Evolutionary conservation across 2,329 filamentous ascomycete genomes (phyloP).

Genomic region (Erysiphe neolycopersici): DNA sequence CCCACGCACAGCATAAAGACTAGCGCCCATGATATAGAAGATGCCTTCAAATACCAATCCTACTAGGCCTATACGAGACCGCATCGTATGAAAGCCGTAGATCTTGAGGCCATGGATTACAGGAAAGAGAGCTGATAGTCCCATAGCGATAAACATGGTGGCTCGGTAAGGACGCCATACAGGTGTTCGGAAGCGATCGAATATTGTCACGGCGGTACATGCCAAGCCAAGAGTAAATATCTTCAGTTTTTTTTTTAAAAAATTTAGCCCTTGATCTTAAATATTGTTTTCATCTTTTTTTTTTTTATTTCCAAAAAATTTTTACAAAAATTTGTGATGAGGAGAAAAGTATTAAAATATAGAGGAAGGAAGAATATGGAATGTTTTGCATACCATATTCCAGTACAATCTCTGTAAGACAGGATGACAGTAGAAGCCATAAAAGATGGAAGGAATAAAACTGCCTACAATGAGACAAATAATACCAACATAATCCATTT

Average conservation of each 20-base stretch:
- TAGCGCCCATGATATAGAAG: constrained; percentile 66
- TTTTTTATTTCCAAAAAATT: too few species aligned
- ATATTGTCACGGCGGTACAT: constrained; percentile 50
- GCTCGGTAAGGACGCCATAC: constrained; percentile 65
- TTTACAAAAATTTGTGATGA: too few species aligned
- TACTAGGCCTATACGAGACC: constrained; percentile 48
- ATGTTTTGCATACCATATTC: constrained; percentile 32
- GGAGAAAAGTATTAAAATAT: too few species aligned
- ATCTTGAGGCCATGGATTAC: constrained; percentile 47
- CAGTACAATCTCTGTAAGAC: constrained; percentile 44
- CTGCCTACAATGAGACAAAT: constrained; percentile 76
- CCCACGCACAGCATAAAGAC: constrained; percentile 48
- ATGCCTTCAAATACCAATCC: constrained; percentile 60
- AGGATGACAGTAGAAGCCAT: constrained; percentile 52
- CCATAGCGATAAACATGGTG: constrained; percentile 70
- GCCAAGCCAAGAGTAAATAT: constrained; percentile 54
- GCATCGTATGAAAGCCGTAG: constrained; percentile 39
- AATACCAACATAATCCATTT: constrained; percentile 86
- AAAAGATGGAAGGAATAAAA: constrained; percentile 71
- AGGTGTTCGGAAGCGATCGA: constrained; percentile 64
- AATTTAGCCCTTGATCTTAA: background rate
- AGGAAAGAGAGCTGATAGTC: constrained; percentile 58
- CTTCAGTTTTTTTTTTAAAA: constrained; percentile 19
- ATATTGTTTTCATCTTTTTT: too few species aligned
- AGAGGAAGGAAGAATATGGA: background rate